These are phyloP conservation scores for Trichoderma erinaceum DNA, from an alignment of 495 filamentous ascomycete genomes.

Conservation along the genomic window DNA sequence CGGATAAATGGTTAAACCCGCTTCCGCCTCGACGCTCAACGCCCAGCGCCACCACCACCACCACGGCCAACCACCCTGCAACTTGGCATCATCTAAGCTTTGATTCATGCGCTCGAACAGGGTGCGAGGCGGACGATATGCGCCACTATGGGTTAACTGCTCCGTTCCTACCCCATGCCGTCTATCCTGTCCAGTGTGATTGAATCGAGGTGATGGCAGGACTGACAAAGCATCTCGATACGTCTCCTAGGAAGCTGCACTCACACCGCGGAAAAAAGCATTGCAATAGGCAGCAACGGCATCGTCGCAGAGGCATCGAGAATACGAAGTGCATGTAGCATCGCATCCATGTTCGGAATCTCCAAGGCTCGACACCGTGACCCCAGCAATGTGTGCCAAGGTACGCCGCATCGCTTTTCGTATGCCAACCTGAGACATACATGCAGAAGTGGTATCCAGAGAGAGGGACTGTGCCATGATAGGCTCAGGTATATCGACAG, in stretches of 20 bases:
- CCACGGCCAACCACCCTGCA: neutral
- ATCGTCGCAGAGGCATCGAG: too few relatives aligned
- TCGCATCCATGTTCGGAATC: neutral
- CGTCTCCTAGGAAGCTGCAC: too few relatives aligned
- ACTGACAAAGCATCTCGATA: too few relatives aligned
- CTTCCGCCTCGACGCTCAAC: neutral
- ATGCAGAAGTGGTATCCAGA: conserved; percentile 6
- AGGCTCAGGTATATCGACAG: neutral
- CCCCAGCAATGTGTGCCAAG: neutral
- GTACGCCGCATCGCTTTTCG: neutral
- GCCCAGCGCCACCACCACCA: neutral
- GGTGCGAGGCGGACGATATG: too few relatives aligned
- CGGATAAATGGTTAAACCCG: neutral
- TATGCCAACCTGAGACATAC: conserved; percentile 9
- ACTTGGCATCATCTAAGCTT: neutral
- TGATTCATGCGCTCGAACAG: neutral
- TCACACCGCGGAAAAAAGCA: too few relatives aligned
- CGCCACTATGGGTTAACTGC: too few relatives aligned
- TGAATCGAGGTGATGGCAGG: too few relatives aligned
- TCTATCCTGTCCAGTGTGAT: too few relatives aligned
- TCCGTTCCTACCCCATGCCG: too few relatives aligned
- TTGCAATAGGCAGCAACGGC: too few relatives aligned
- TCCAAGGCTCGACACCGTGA: neutral
- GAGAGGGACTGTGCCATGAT: neutral
- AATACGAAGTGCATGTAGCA: too few relatives aligned